Percentiles rank a stretch among this genome's conserved stretches.
Conservation (phyloP, 805 yeast species). For the Wickerhamiella vanderwaltii region DNA sequence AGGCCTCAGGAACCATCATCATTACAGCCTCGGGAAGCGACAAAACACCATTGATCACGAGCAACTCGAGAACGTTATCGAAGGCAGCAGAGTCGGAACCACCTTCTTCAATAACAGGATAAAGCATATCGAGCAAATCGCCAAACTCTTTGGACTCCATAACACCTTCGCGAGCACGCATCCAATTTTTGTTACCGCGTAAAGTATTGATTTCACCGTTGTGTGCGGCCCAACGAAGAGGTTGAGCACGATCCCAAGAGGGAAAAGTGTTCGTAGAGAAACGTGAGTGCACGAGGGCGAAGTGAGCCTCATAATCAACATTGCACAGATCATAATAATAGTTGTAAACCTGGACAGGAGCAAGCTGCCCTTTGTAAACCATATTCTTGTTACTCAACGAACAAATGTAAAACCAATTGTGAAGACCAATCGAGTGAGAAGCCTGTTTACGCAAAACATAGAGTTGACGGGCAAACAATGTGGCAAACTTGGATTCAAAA, state of each 20-base stretch:
- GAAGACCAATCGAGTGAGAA: slow-evolving; percentile 80
- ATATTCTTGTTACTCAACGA: slow-evolving; percentile 79
- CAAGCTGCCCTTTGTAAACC: slow-evolving; percentile 95
- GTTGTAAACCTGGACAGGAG: slow-evolving; percentile 90
- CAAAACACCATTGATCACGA: slow-evolving; percentile 82
- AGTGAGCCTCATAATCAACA: slow-evolving; percentile 86
- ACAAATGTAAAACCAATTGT: slow-evolving; percentile 96
- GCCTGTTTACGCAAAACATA: slow-evolving; percentile 82
- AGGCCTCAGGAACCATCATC: slow-evolving; percentile 95
- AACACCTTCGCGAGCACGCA: slow-evolving; percentile 97
- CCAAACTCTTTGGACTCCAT: slow-evolving; percentile 81
- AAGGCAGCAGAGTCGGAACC: slow-evolving; percentile 98
- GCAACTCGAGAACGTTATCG: slow-evolving; percentile 85
- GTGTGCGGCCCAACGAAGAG: slow-evolving; percentile 93
- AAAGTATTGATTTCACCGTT: slow-evolving; percentile 97
- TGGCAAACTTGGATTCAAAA: slow-evolving; percentile 43
- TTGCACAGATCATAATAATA: slow-evolving; percentile 88
- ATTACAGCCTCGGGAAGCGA: slow-evolving; percentile 94
- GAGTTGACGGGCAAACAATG: slow-evolving; percentile 67
- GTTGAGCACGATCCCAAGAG: slow-evolving; percentile 99
- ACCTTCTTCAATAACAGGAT: slow-evolving; percentile 95
- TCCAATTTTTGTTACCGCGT: slow-evolving; percentile 98
- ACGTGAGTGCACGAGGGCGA: slow-evolving; percentile 92
- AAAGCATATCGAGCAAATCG: slow-evolving; percentile 78
- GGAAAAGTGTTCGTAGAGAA: slow-evolving; percentile 98